Base-by-base conservation (phyloP, 2,329 filamentous ascomycete genomes). In the Fusarium proliferatum region DNA sequence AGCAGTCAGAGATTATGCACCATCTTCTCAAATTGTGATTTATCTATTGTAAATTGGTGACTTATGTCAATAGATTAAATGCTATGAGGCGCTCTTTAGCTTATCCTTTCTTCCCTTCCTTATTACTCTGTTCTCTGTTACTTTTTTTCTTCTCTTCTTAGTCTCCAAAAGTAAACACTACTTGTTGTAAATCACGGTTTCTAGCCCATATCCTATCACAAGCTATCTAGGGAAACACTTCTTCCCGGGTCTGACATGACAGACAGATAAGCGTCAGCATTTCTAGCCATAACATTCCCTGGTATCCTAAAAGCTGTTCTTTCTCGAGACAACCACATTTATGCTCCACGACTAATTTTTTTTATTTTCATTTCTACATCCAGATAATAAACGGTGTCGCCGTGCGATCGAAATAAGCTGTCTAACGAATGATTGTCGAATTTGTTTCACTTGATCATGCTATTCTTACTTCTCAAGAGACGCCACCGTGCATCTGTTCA, bases 321-420 rank as follows among this genome's bases (percentile, higher is more conserved):
- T 43, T 43, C 41, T 11, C 6, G 9, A 11, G n/a, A 10, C 5
- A 3, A 43, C 41, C n/a, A 7, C 1, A 43, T 8, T 23, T 15
- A 23, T 23, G n/a, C 0, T 23, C 6, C 4, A 11, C n/a, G 6
- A n/a, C n/a, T n/a, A n/a, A n/a, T n/a, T n/a, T 4, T 43, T 42
- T 16, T 7, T 43, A 11, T 11, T 9, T 17, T 43, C 0, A 3
- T 11, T 2, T 5, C n/a, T 8, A 23, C 0, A 17, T 8, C 17
- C 16, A 10, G n/a, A 7, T 11, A 11, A 5, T 6, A 43, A 1
- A 17, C 6, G 6, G 9, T 12, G 17, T 26, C 4, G 10, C n/a
- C 1, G 5, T 6, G 7, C 7, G 26, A 6, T 26, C 1, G 4
- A 26, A 17, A 9, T 1, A 28, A 46, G 5, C 4, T 15, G 3